Conservation (phyloP, 2,329 filamentous ascomycete genomes). For the Epichloe glyceriae region DNA sequence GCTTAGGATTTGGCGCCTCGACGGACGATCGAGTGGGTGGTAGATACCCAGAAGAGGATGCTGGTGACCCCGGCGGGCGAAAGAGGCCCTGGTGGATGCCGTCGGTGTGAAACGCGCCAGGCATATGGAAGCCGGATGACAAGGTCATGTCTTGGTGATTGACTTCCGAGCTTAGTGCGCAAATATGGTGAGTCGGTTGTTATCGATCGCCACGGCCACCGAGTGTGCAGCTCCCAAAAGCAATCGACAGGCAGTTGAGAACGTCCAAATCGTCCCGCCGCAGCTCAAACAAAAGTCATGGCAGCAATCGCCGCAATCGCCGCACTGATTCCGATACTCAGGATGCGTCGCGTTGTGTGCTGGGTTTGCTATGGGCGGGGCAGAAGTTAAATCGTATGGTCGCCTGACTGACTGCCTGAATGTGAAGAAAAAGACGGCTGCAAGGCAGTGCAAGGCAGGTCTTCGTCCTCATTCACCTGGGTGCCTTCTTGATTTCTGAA, state of each 20-base stretch:
- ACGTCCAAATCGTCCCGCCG: not conserved
- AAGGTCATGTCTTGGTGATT: not conserved
- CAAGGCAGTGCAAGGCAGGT: no score
- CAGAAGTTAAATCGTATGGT: not conserved
- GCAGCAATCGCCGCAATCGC: not conserved
- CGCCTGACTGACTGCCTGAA: not conserved
- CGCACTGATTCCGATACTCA: not conserved
- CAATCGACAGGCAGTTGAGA: not conserved
- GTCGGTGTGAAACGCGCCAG: slow-evolving; percentile 21
- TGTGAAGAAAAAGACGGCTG: no score
- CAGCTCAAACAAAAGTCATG: not conserved
- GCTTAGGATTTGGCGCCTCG: slow-evolving; percentile 23
- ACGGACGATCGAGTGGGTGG: slow-evolving; percentile 12
- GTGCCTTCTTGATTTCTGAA: not conserved
- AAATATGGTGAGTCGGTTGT: not conserved
- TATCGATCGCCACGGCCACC: not conserved
- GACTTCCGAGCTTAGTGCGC: not conserved
- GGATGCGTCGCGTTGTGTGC: not conserved
- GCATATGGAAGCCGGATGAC: slow-evolving; percentile 21
- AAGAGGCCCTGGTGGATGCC: slow-evolving; percentile 33
- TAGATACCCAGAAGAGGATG: slow-evolving; percentile 27
- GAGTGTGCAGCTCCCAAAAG: not conserved
- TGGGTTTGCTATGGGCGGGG: not conserved
- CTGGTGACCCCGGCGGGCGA: slow-evolving; percentile 30
- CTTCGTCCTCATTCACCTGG: not conserved